Evolutionary conservation across 345 rosid genomes (phyloP), one percentile per base, ranked within the genome.

Genomic region (Brassica carinata): DNA sequence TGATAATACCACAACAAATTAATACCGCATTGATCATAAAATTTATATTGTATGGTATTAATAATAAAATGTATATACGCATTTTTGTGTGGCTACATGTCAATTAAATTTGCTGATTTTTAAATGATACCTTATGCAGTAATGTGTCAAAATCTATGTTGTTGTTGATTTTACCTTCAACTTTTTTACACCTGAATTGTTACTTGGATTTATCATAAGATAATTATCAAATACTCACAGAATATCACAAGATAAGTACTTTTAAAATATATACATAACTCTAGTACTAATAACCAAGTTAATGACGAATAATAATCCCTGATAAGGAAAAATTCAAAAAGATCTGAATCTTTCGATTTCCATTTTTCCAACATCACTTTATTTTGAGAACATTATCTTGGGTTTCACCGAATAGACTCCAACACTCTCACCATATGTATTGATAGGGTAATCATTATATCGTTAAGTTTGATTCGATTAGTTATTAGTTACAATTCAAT

Each of bases 381-480:
- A 30, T 69, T 36, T n/a, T 67, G 26, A 71, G 73, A 68, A 62
- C 9, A 71, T 58, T 30, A 66, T 23, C 38, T 81, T 76, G 69
- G 80, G 65, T 64, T 71, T 71, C 69, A 71, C 80, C 80, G 71
- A 64, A 81, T 59, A 66, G 84, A 81, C 65, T 76, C 77, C 48
- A 76, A 76, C 73, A 81, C 80, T 76, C 62, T 76, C 30, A 69
- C 27, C 67, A 18, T 11, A 36, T 29, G 53, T 53, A 75, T 33
- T 33, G 26, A 23, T 23, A 23, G 26, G 26, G 26, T 23, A 23
- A 23, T 23, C 26, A 23, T 23, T 23, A 23, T 23, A 23, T 23
- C 26, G 26, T 23, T 23, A 23, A 23, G 26, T 23, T 23, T 23
- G 26, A 23, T 23, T 23, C 26, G 26, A 23, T 23, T 23, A 0